Evolutionary conservation across 2,329 filamentous ascomycete genomes (phyloP).

Genomic region (Colletotrichum ledebouriae): DNA sequence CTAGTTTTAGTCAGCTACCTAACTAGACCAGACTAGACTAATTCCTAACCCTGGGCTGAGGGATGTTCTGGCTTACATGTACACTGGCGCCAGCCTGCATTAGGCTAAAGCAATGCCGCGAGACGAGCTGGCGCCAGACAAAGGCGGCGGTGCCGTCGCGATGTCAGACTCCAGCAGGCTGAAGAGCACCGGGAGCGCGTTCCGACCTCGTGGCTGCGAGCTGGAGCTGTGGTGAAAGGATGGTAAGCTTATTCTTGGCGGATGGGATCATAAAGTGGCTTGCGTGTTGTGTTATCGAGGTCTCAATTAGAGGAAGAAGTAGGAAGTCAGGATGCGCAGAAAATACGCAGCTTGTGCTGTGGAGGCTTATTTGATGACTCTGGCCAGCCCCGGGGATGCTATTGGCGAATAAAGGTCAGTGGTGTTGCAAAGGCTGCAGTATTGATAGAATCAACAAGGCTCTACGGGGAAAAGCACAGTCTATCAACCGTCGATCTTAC

Average conservation of each 20-base stretch:
- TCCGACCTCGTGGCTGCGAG: neutral
- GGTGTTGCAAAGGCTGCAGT: too few species aligned
- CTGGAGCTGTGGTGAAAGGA: neutral
- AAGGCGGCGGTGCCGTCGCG: conserved; percentile 32
- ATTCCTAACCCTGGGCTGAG: too few species aligned
- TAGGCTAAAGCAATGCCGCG: neutral
- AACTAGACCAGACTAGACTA: too few species aligned
- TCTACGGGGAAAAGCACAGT: too few species aligned
- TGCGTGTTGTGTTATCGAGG: conserved; percentile 4
- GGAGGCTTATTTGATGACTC: conserved; percentile 2
- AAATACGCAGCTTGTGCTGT: neutral
- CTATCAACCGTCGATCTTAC: too few species aligned
- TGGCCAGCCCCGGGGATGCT: too few species aligned
- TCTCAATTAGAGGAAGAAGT: neutral
- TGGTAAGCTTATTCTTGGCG: conserved; percentile 36
- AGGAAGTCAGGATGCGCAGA: neutral
- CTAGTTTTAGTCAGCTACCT: too few species aligned
- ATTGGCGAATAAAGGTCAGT: too few species aligned
- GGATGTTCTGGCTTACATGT: neutral
- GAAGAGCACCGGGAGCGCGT: neutral
- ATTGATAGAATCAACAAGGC: too few species aligned
- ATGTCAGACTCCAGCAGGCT: conserved; percentile 26
- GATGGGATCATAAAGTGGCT: neutral
- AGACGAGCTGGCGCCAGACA: neutral
- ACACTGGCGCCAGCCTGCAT: conserved; percentile 8